Evolutionary conservation across 768 basidiomycete genomes (phyloP), one percentile per base, ranked within the genome.

Genomic region (Lentinula sp.): DNA sequence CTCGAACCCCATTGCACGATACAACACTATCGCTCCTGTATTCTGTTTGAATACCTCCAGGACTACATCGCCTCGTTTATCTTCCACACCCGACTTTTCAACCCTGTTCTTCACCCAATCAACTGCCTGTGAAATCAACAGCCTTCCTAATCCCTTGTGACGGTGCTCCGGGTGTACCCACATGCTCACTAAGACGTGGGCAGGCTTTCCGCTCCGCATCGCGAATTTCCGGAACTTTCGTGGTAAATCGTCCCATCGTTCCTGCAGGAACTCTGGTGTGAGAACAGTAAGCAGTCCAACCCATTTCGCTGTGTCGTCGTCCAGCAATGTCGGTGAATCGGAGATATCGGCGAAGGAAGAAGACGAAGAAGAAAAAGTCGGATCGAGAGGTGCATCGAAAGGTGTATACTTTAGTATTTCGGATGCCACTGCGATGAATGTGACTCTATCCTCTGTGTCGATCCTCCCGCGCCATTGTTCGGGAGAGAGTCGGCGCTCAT

Each of bases 401-500:
- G 28, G 28, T 28, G 28, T 3, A 28, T 28, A 28, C 37, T 39
- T 8, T 37, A 4, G 15, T 15, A n/a, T 18, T 43, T 15, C 16
- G 42, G 16, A 43, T 4, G 42, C 42, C 42, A 43, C 42, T 16
- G 66, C 68, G 57, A 70, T 61, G 15, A 73, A 62, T 0, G 66
- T 71, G 8, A 63, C 56, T 41, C 68, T 65, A 4, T 65, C 67
- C 9, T 60, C 18, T 2, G 63, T 65, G 41, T 68, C 65, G 46
- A 73, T 56, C 28, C 70, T 67, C 41, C 59, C 63, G 10, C 62
- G 63, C 74, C 72, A 73, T 43, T 63, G 48, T 7, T 64, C 68
- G n/a, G 37, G 51, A 5, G 67, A 66, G 37, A 71, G 70, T 15
- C 50, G 16, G 18, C 61, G 62, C 57, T 73, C 70, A 15, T 66